Conservation (phyloP, 2,329 filamentous ascomycete species). For the Venturia pyrina region DNA sequence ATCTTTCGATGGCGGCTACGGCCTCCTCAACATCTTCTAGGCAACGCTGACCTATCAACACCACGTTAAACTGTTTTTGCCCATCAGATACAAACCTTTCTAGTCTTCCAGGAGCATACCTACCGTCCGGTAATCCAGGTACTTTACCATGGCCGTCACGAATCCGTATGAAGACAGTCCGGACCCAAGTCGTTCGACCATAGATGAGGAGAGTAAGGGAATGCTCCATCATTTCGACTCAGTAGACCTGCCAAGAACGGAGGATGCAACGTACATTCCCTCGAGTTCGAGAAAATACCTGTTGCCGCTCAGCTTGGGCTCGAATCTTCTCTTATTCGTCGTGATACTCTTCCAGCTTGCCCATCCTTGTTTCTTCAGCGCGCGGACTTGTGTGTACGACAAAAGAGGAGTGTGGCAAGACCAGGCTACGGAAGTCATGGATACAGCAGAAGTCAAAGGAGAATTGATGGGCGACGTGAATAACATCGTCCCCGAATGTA, state of each 20-base stretch:
- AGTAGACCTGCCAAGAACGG: not conserved
- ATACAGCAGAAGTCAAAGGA: not conserved
- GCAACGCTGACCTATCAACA: not conserved
- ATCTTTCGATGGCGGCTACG: not conserved
- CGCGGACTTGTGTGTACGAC: not conserved
- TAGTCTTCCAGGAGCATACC: not conserved
- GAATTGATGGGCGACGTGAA: slow-evolving; percentile 9
- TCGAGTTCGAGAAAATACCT: not conserved
- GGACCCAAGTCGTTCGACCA: not conserved
- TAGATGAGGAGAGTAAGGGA: not conserved
- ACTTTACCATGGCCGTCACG: not conserved
- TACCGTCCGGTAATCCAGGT: too few relatives aligned
- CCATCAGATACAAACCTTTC: too few relatives aligned
- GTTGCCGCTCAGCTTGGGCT: not conserved
- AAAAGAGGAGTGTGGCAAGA: not conserved
- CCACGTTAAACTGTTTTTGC: too few relatives aligned
- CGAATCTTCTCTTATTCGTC: slow-evolving; percentile 5
- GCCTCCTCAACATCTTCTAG: not conserved
- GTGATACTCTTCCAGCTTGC: slow-evolving; percentile 4
- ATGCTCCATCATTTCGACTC: not conserved
- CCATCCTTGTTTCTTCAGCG: slow-evolving; percentile 8
- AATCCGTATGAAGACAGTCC: slow-evolving; percentile 4
- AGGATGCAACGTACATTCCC: not conserved
- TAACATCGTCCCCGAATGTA: slow-evolving; percentile 10
- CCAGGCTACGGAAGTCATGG: not conserved